phyloP scores from a whole-genome alignment of 805 yeast species.

The Priceomyces melissophilus region DNA sequence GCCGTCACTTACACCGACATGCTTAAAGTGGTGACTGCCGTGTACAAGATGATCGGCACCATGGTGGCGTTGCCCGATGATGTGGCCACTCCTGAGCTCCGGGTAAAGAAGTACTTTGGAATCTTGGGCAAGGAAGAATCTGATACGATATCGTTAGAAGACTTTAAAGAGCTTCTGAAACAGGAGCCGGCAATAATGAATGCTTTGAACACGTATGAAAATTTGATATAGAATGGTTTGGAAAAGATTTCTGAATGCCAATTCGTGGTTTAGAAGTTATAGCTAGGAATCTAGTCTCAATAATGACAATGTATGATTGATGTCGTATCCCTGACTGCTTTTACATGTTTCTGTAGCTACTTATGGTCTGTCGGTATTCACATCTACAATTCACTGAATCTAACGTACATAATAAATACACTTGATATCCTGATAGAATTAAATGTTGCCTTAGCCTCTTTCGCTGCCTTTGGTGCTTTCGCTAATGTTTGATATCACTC shows the following conservation, averaged over 20 bases:
- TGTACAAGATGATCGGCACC: constrained; percentile 92
- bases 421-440: no score
- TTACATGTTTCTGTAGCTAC: neutral
- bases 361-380: no score
- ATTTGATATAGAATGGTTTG: constrained; percentile 69
- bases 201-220: constrained; percentile 78
- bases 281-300: no score
- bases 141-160: constrained; percentile 66
- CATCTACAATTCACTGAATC: no score
- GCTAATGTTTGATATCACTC: neutral
- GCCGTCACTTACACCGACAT: constrained; percentile 73
- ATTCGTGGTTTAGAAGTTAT: no score
- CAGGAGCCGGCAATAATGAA: constrained; percentile 72
- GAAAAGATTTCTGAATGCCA: neutral
- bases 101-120: constrained; percentile 78
- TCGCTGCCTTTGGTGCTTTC: no score
- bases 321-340: no score
- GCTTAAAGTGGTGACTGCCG: constrained; percentile 73
- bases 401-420: no score
- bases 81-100: constrained; percentile 85
- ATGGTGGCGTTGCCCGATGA: constrained; percentile 88
- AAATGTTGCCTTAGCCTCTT: no score
- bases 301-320: no score
- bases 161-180: constrained; percentile 78
- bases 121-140: constrained; percentile 68